These are phyloP conservation scores for Hygrocybe punicea DNA, from an alignment of 768 basidiomycete species.

Conservation along the genomic window DNA sequence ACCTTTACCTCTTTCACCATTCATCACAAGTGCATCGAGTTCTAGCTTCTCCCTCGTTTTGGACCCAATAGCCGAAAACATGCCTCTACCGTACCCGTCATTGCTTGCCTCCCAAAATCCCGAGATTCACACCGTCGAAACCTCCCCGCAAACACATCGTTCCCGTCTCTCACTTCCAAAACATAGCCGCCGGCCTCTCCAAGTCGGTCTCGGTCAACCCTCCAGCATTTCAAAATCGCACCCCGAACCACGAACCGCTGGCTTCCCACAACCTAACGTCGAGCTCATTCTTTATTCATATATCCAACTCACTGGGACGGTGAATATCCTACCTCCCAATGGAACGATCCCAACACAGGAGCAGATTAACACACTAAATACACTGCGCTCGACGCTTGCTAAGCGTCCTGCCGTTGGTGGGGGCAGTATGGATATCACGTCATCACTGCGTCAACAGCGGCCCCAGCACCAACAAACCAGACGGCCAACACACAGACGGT, in stretches of 20 bases:
- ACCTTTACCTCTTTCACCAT: constrained; percentile 22
- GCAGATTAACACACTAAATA: constrained; percentile 43
- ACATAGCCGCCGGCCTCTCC: constrained; percentile 35
- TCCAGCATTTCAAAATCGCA: constrained; percentile 25
- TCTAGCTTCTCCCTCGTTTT: constrained; percentile 49
- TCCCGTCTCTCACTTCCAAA: constrained; percentile 12
- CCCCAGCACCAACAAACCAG: constrained; percentile 20
- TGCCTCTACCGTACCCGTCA: constrained; percentile 32
- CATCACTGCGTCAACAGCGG: constrained; percentile 34
- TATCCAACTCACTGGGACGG: constrained; percentile 70
- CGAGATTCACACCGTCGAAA: constrained; percentile 34
- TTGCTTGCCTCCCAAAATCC: constrained; percentile 33
- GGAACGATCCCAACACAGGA: constrained; percentile 41
- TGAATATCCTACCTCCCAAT: constrained; percentile 51
- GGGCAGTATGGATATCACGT: constrained; percentile 76
- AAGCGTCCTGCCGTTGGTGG: constrained; percentile 57
- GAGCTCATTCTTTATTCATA: constrained; percentile 84
- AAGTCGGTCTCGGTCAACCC: constrained; percentile 49
- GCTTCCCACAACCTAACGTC: constrained; percentile 48
- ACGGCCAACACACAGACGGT: constrained; percentile 44
- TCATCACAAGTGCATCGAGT: constrained; percentile 40
- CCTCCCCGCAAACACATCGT: constrained; percentile 25
- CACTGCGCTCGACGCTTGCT: constrained; percentile 49
- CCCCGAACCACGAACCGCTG: constrained; percentile 36
- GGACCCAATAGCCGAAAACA: constrained; percentile 46